Evolutionary conservation across 2,329 filamentous ascomycete species (phyloP), one percentile per base, ranked within the genome.

Genomic region (Aspergillus sp.): DNA sequence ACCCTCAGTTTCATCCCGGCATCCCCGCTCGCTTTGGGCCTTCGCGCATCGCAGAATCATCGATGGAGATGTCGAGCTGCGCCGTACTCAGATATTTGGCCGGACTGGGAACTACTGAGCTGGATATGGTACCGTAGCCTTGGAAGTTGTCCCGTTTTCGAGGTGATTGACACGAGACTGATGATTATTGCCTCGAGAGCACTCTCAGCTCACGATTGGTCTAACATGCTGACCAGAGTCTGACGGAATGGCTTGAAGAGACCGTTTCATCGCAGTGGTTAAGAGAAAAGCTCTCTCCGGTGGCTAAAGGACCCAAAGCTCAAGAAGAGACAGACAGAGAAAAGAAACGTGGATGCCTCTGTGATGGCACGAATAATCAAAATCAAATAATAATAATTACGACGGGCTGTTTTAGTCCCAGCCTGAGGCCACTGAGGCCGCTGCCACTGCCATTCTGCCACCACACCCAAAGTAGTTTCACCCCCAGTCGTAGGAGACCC

Each of bases 41-140:
- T 60, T 63, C 61, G 53, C 62, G 58, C 61, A 64, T 59, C 51
- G 41, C 52, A 54, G 52, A 54, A 54, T 40, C 43, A 45, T 54
- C 44, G 33, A 47, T 35, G n/a, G 45, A 48, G 45, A 47, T 43
- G 35, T 46, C 21, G 41, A 41, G 40, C 35, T 21, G 43, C 47
- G n/a, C n/a, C 50, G 56, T 53, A 49, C 49, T 52, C 48, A 40
- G 25, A 39, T 35, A 43, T 52, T 31, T 44, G 21, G 14, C 41
- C 44, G 35, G 43, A 27, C 41, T 52, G 37, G 14, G 31, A 49
- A 44, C 4, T 46, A 37, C 37, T 39, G 19, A 12, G 15, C 12
- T 23, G 17, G 25, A n/a, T 41, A 17, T 55, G 52, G 35, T 33
- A 47, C 39, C 56, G 62, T 64, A 56, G 60, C 58, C 62, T 61